Percentiles rank a stretch among this genome's conserved stretches.
Conservation (phyloP, 2,329 filamentous ascomycete species). For the Pezicula neosporulosa region DNA sequence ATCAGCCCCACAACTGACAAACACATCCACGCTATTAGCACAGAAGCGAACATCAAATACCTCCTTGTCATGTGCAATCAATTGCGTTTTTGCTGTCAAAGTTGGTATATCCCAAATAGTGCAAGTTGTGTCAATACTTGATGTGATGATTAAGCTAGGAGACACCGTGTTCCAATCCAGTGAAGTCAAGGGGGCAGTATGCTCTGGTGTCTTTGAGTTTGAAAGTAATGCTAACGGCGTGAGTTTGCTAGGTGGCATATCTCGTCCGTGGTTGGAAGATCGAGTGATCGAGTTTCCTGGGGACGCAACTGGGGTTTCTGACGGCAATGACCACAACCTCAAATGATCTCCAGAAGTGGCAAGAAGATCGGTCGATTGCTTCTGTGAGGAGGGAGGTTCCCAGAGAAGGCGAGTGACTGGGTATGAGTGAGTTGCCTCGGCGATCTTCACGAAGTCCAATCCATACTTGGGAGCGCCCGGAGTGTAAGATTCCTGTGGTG, state of each 20-base stretch:
- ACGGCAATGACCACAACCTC: constrained; percentile 86
- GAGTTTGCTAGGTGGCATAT: constrained; percentile 69
- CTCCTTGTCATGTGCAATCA: constrained; percentile 98
- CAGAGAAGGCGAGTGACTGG: constrained; percentile 92
- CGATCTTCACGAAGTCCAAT: constrained; percentile 88
- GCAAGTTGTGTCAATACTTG: constrained; percentile 97
- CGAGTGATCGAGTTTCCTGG: constrained; percentile 65
- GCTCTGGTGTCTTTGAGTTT: constrained; percentile 97
- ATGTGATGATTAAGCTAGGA: constrained; percentile 96
- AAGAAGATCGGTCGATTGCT: constrained; percentile 90
- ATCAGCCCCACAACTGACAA: constrained; percentile 95
- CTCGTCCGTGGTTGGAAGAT: constrained; percentile 54
- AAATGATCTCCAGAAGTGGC: constrained; percentile 95
- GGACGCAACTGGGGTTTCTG: constrained; percentile 51
- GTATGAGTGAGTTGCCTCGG: constrained; percentile 96
- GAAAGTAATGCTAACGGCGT: constrained; percentile 90
- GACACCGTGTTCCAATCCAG: constrained; percentile 98
- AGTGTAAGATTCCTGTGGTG: constrained; percentile 64
- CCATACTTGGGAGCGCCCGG: constrained; percentile 71
- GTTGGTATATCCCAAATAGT: constrained; percentile 99
- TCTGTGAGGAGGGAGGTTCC: constrained; percentile 93
- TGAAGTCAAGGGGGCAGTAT: constrained; percentile 93
- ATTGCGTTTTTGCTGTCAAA: constrained; percentile 92
- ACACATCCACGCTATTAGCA: constrained; percentile 96
- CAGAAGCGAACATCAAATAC: constrained; percentile 98